A percentile compares a stretch with the other conserved stretches of the same genome.
Conservation (phyloP, 1,139 yeast genomes). For the Saccharomycopsis hybrid region DNA sequence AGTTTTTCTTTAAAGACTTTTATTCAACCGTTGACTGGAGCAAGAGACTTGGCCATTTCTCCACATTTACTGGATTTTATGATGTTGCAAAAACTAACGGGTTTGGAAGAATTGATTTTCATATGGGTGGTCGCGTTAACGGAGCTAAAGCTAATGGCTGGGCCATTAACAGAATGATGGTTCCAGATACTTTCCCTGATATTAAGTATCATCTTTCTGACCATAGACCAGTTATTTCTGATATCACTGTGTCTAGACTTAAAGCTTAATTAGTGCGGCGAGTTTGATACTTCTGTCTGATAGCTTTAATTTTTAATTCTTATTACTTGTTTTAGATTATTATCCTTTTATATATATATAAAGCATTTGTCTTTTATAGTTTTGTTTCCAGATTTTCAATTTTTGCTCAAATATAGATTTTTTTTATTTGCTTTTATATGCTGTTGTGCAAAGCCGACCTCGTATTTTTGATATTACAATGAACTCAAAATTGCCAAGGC, state of each 20-base stretch:
- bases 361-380: no score
- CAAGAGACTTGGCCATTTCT: constrained; percentile 28
- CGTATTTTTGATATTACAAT: no score
- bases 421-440: no score
- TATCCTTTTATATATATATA: no score
- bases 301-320: no score
- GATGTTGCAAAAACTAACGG: constrained; percentile 28
- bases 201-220: constrained; percentile 34
- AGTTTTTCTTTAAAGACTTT: neutral
- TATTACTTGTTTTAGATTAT: no score
- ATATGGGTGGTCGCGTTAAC: constrained; percentile 29
- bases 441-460: no score
- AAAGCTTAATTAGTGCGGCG: no score
- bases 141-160: constrained; percentile 24
- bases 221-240: constrained; percentile 39
- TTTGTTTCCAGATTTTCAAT: no score
- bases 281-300: no score
- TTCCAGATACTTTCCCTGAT: constrained; percentile 29
- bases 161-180: constrained; percentile 25
- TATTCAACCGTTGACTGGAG: constrained; percentile 23
- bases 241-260: constrained; percentile 21
- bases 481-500: no score
- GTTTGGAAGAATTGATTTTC: constrained; percentile 36
- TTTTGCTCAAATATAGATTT: no score
- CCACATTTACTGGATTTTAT: constrained; percentile 39